A percentile compares a stretch with the other conserved stretches of the same genome.
These are phyloP conservation scores for Leccinum ponderosum DNA, from an alignment of 1,284 basidiomycete species.

Conservation along the genomic window DNA sequence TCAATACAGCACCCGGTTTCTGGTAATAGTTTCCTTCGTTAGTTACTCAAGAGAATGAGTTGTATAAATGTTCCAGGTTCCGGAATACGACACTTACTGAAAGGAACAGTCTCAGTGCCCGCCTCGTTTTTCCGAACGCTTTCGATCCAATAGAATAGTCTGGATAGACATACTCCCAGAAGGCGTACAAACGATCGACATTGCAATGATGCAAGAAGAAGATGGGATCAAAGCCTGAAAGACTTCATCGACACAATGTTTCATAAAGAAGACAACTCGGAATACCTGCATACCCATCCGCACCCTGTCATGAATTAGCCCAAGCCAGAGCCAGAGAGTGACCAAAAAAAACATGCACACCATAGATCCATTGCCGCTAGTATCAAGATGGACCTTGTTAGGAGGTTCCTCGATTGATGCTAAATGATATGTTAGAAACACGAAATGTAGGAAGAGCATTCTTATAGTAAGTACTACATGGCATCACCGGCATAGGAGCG, in stretches of 20 bases:
- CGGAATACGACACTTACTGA: constrained; percentile 3
- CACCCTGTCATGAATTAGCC: constrained; percentile 4
- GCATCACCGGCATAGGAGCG: constrained; percentile 11
- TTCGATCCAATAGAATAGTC: constrained; percentile 12
- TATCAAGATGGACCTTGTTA: constrained; percentile 16
- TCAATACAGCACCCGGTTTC: neutral
- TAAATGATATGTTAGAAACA: constrained; percentile 3
- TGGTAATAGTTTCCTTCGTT: constrained; percentile 1
- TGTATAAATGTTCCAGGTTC: neutral
- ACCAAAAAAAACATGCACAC: constrained; percentile 2
- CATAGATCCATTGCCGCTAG: constrained; percentile 15
- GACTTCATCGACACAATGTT: neutral
- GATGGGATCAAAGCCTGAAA: constrained; percentile 16
- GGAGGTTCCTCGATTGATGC: constrained; percentile 19
- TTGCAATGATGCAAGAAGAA: constrained; percentile 20
- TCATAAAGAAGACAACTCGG: neutral
- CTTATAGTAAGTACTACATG: neutral
- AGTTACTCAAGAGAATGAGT: constrained; percentile 4
- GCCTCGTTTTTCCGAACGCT: constrained; percentile 12
- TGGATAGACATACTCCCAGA: constrained; percentile 22
- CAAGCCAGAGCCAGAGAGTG: neutral
- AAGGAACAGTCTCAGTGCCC: constrained; percentile 3
- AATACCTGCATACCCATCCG: constrained; percentile 19
- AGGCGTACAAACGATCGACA: constrained; percentile 17
- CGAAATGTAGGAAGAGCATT: neutral